Conservation (phyloP, 2,329 filamentous ascomycete species). For the Berkeleyomyces rouxiae region DNA sequence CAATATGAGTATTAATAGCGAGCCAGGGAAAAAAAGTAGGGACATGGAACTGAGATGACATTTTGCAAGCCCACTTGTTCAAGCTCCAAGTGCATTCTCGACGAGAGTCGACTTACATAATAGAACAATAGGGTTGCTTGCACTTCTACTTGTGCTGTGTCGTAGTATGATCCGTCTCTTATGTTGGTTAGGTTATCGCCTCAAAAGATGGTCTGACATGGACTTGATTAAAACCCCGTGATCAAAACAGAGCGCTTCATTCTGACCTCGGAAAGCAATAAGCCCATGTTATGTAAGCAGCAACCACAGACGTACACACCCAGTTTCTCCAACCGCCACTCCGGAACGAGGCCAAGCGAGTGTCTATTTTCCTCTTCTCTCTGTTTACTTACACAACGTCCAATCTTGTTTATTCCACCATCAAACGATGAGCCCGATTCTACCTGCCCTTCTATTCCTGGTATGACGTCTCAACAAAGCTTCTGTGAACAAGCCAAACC, state of each 20-base stretch:
- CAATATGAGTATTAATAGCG: background rate
- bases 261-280: background rate
- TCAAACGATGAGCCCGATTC: too few relatives aligned
- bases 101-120: too few relatives aligned
- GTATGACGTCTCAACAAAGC: background rate
- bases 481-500: background rate
- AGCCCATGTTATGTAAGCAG: background rate
- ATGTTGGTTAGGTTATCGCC: background rate
- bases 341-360: too few relatives aligned
- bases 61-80: constrained; percentile 1
- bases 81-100: too few relatives aligned
- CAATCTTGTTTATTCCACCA: too few relatives aligned
- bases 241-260: background rate
- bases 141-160: background rate
- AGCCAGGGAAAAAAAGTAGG: constrained; percentile 1
- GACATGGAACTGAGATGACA: background rate
- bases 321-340: too few relatives aligned
- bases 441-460: too few relatives aligned
- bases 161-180: background rate
- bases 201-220: background rate
- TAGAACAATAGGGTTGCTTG: too few relatives aligned
- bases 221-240: background rate
- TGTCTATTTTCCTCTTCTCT: too few relatives aligned
- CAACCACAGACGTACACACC: too few relatives aligned
- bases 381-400: too few relatives aligned